These are phyloP conservation scores for Aspergillus quadrilineatus DNA, from an alignment of 2,329 filamentous ascomycete genomes.

Conservation along the genomic window DNA sequence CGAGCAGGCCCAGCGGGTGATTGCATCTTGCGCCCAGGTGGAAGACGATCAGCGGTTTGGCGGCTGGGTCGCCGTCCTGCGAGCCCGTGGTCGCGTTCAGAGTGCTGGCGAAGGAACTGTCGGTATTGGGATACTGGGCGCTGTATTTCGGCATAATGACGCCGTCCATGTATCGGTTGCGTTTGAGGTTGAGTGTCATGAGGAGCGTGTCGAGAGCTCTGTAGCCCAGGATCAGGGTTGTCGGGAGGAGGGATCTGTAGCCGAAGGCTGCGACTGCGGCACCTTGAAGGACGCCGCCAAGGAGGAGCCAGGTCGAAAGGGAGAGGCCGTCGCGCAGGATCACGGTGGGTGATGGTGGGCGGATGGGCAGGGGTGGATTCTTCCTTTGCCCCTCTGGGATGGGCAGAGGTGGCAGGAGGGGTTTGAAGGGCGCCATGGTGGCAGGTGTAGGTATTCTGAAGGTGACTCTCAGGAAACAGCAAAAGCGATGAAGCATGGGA, in stretches of 20 bases:
- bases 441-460: not conserved
- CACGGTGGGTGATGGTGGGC: not conserved
- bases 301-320: constrained; percentile 43
- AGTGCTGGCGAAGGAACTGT: not conserved
- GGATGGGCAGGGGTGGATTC: not conserved
- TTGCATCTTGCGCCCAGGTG: constrained; percentile 29
- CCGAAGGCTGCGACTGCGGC: constrained; percentile 32
- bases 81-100: not conserved
- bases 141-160: constrained; percentile 37
- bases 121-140: constrained; percentile 25
- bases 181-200: constrained; percentile 33
- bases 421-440: not conserved
- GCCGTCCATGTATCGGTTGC: constrained; percentile 41
- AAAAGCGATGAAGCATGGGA: too few relatives aligned
- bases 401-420: not conserved
- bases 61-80: constrained; percentile 9
- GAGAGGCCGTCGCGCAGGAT: constrained; percentile 37
- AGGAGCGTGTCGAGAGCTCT: constrained; percentile 34
- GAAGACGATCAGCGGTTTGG: constrained; percentile 48
- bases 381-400: not conserved
- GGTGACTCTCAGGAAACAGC: too few relatives aligned
- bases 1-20: constrained; percentile 43
- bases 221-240: constrained; percentile 33
- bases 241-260: constrained; percentile 34
- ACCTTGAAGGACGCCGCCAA: constrained; percentile 43